phyloP scores from a whole-genome alignment of 1,139 yeast species.

The Dujonia santamariae region DNA sequence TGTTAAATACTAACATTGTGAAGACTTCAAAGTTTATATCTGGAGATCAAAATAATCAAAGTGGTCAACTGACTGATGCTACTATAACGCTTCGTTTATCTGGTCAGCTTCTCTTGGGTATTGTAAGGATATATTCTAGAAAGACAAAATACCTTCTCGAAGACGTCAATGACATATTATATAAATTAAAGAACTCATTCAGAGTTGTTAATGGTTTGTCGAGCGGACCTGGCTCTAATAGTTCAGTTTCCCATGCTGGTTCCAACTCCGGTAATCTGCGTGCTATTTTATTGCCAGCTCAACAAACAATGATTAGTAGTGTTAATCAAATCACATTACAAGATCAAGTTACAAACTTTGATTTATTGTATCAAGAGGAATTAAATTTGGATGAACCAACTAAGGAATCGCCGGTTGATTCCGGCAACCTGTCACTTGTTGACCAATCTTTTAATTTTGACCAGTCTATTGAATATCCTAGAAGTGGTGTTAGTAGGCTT shows the following conservation, averaged over 20 bases:
- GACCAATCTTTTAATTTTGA: constrained; percentile 22
- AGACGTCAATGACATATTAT: constrained; percentile 78
- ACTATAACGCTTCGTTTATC: constrained; percentile 78
- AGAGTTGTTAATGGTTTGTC: constrained; percentile 15
- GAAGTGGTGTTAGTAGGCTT: constrained; percentile 35
- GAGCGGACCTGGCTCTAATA: background rate
- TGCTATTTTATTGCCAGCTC: constrained; percentile 44
- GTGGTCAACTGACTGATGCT: constrained; percentile 23
- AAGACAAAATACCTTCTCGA: constrained; percentile 82
- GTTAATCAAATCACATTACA: constrained; percentile 59
- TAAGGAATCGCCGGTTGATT: background rate
- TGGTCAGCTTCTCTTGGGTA: constrained; percentile 85
- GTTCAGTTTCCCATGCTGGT: constrained; percentile 17
- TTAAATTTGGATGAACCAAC: constrained; percentile 49
- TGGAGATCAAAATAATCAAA: constrained; percentile 8
- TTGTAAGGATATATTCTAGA: constrained; percentile 82
- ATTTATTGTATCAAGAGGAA: constrained; percentile 65
- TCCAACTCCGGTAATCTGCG: constrained; percentile 26
- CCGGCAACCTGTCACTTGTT: background rate
- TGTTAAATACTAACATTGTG: constrained; percentile 67
- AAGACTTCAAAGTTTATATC: constrained; percentile 59
- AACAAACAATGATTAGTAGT: constrained; percentile 49
- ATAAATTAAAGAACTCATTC: constrained; percentile 74
- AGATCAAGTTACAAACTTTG: constrained; percentile 79
- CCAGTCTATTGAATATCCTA: constrained; percentile 58